phyloP scores from a whole-genome alignment of 768 basidiomycete genomes.

The Phylloporus rhodoxanthus region DNA sequence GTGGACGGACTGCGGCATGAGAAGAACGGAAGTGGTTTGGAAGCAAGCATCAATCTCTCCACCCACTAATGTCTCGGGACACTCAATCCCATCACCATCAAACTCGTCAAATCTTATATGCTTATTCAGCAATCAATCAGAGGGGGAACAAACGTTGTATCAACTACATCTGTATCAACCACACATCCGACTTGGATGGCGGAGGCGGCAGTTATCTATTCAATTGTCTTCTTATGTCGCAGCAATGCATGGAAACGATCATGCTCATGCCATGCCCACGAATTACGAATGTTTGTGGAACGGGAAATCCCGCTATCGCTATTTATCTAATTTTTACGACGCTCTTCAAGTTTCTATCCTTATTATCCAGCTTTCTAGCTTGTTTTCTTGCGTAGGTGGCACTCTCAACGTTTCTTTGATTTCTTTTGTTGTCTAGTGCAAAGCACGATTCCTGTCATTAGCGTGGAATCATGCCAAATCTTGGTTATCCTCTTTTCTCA shows the following conservation, averaged over 20 bases:
- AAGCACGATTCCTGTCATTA: constrained; percentile 3
- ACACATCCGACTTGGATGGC: constrained; percentile 20
- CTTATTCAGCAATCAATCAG: constrained; percentile 20
- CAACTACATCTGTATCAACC: constrained; percentile 34
- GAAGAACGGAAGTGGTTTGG: constrained; percentile 21
- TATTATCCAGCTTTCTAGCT: constrained; percentile 22
- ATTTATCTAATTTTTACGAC: constrained; percentile 19
- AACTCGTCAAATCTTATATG: constrained; percentile 12
- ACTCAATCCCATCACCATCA: constrained; percentile 4
- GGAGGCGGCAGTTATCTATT: constrained; percentile 26
- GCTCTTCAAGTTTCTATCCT: constrained; percentile 20
- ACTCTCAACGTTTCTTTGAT: constrained; percentile 5
- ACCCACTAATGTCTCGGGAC: constrained; percentile 16
- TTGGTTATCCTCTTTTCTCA: constrained; percentile 9
- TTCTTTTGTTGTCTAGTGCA: neutral
- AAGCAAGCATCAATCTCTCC: constrained; percentile 30
- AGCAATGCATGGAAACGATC: constrained; percentile 19
- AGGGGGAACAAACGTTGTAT: constrained; percentile 29
- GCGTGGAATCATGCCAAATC: constrained; percentile 3
- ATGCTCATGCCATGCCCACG: constrained; percentile 14
- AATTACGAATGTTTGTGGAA: constrained; percentile 26
- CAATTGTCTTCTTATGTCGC: constrained; percentile 26
- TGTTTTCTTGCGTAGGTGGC: constrained; percentile 15
- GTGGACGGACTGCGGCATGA: constrained; percentile 25
- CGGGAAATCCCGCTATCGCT: constrained; percentile 8